Percentiles rank a stretch among this genome's conserved stretches.
These are phyloP conservation scores for Calonectria henricotiae DNA, from an alignment of 2,329 filamentous ascomycete genomes.

Conservation along the genomic window DNA sequence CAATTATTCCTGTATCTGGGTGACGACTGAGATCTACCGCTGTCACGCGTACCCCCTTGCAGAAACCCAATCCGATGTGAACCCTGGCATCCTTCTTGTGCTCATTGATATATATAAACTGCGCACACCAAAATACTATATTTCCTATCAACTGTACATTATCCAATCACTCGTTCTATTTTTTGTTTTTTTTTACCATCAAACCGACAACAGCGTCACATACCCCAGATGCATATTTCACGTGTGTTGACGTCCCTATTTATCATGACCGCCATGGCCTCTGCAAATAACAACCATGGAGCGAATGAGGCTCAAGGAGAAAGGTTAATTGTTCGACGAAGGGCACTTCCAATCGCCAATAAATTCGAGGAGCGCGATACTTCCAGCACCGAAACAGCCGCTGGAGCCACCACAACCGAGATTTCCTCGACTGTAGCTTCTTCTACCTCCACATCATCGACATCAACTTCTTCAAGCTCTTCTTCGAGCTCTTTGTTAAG, in stretches of 20 bases:
- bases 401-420: slow-evolving; percentile 7
- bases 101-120: slow-evolving; percentile 1
- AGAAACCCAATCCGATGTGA: background rate
- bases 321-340: background rate
- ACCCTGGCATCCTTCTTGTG: background rate
- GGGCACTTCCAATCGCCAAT: slow-evolving; percentile 1
- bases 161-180: slow-evolving; percentile 9
- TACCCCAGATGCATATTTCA: slow-evolving; percentile 14
- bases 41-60: slow-evolving; percentile 3
- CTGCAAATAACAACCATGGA: slow-evolving; percentile 1
- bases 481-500: background rate
- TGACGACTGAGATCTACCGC: slow-evolving; percentile 19
- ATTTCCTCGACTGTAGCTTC: background rate
- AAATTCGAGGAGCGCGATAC: slow-evolving; percentile 14
- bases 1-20: background rate
- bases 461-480: background rate
- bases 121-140: slow-evolving; percentile 3
- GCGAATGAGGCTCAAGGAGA: background rate
- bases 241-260: slow-evolving; percentile 2
- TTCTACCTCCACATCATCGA: background rate
- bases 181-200: too few relatives aligned
- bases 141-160: background rate
- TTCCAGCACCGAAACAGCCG: slow-evolving; percentile 4
- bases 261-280: slow-evolving; percentile 1
- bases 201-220: background rate